Conservation (phyloP, 352 stramenopile species). For the Halophytophthora polymorphica region DNA sequence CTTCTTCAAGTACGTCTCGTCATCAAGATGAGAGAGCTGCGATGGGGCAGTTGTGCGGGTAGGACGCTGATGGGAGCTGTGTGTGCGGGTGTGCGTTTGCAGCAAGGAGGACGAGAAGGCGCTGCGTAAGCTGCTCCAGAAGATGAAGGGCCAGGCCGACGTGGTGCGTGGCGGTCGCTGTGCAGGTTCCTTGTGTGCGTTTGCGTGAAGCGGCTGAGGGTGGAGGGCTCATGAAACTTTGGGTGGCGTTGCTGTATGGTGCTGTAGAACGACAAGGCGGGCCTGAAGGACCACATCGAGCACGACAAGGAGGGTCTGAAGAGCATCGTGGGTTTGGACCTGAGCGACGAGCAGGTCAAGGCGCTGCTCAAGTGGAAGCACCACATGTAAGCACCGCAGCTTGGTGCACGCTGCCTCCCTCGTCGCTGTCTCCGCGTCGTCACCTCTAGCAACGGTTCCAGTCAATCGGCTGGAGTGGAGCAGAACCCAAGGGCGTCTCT, state of each 20-base stretch:
- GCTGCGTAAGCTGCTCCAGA: slow-evolving; percentile 84
- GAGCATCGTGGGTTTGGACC: slow-evolving; percentile 56
- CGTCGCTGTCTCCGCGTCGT: slow-evolving; percentile 1
- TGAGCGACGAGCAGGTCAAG: slow-evolving; percentile 65
- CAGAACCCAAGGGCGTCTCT: no score
- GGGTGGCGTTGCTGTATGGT: background rate
- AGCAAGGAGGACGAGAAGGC: slow-evolving; percentile 88
- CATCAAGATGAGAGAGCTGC: slow-evolving; percentile 8
- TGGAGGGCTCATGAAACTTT: background rate
- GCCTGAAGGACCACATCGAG: slow-evolving; percentile 68
- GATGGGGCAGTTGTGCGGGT: background rate
- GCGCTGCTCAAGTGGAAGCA: slow-evolving; percentile 90
- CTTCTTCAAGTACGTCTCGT: slow-evolving; percentile 81
- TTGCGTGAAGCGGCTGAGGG: background rate
- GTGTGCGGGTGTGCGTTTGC: background rate
- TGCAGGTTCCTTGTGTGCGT: no score
- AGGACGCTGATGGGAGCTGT: background rate
- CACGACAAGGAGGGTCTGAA: slow-evolving; percentile 77
- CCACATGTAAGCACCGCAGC: slow-evolving; percentile 52
- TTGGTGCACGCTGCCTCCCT: background rate
- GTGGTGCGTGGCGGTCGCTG: slow-evolving; percentile 16
- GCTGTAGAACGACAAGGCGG: slow-evolving; percentile 41
- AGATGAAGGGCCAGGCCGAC: slow-evolving; percentile 84
- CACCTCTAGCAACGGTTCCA: slow-evolving; percentile 4
- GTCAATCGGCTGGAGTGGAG: background rate